These are phyloP conservation scores for Cryphonectria carpinicola DNA, from an alignment of 2,329 filamentous ascomycete genomes.

Conservation along the genomic window DNA sequence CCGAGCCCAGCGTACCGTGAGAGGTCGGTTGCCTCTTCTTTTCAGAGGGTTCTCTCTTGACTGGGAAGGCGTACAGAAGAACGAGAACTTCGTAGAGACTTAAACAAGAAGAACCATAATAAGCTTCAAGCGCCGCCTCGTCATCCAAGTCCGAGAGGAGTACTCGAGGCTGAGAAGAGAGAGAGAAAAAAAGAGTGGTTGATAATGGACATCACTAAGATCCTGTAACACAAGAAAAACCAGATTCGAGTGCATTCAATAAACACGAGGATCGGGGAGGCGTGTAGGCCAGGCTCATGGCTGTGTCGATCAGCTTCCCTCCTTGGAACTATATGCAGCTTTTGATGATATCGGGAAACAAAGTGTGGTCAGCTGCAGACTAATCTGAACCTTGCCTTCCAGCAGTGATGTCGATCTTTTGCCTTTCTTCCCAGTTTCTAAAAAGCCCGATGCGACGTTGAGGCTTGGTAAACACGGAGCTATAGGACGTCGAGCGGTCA, in stretches of 20 bases:
- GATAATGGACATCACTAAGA: neutral
- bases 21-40: neutral
- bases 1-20: neutral
- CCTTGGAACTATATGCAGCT: neutral
- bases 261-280: neutral
- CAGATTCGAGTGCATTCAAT: neutral
- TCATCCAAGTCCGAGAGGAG: neutral
- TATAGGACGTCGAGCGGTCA: neutral
- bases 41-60: neutral
- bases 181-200: neutral
- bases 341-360: neutral
- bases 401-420: neutral
- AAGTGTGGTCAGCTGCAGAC: neutral
- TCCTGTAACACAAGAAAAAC: neutral
- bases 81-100: neutral
- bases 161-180: neutral
- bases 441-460: neutral
- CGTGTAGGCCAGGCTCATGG: neutral
- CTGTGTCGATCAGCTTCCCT: constrained; percentile 9
- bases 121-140: neutral
- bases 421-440: neutral
- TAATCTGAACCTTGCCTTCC: neutral
- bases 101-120: neutral
- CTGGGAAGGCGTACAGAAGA: neutral
- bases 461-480: neutral